Conservation (phyloP, 805 yeast species). For the Kluyveromyces lactis region DNA sequence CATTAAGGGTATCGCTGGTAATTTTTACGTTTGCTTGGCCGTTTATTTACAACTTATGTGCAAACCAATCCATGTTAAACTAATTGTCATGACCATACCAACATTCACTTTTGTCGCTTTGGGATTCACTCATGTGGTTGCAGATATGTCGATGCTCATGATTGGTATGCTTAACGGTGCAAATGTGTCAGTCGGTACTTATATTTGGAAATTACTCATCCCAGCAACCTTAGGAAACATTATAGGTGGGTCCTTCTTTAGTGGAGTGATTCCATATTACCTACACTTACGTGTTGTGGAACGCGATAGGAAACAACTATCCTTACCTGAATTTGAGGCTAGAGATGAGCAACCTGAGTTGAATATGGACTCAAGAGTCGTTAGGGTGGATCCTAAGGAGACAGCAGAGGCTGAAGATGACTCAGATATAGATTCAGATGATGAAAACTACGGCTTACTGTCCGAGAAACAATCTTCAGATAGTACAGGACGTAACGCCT, state of each 20-base stretch:
- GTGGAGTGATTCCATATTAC: slow-evolving; percentile 60
- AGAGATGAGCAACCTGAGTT: slow-evolving; percentile 77
- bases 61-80: slow-evolving; percentile 70
- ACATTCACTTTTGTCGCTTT: slow-evolving; percentile 68
- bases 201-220: slow-evolving; percentile 64
- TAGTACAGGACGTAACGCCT: not conserved
- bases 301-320: slow-evolving; percentile 50
- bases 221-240: slow-evolving; percentile 71
- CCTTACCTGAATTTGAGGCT: slow-evolving; percentile 61
- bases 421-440: not conserved
- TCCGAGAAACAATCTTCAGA: slow-evolving; percentile 1
- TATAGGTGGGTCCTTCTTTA: slow-evolving; percentile 69
- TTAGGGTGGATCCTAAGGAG: slow-evolving; percentile 34
- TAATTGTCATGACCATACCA: slow-evolving; percentile 55
- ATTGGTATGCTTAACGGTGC: slow-evolving; percentile 65
- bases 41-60: slow-evolving; percentile 71
- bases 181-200: slow-evolving; percentile 49
- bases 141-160: slow-evolving; percentile 67
- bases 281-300: slow-evolving; percentile 67
- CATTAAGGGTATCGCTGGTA: slow-evolving; percentile 66
- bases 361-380: slow-evolving; percentile 71
- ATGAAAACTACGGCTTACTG: slow-evolving; percentile 1
- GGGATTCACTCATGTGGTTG: slow-evolving; percentile 76
- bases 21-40: slow-evolving; percentile 69
- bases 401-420: slow-evolving; percentile 9